Conservation (phyloP, 1,139 yeast species). For the Candida albicans region DNA sequence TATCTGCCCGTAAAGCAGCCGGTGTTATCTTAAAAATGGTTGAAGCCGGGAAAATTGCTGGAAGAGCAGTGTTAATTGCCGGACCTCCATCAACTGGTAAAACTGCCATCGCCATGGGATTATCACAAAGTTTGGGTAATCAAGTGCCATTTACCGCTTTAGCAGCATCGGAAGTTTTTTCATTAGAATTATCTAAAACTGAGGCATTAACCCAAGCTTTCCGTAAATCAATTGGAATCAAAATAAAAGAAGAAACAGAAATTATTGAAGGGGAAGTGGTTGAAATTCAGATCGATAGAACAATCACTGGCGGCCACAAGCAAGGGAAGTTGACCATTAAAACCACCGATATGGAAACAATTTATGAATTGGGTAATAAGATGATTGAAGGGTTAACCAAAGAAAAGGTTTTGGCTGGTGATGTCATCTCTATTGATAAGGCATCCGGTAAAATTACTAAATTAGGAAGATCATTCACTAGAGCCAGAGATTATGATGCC, state of each 20-base stretch:
- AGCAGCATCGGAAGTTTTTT: slow-evolving; percentile 91
- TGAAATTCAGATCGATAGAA: slow-evolving; percentile 95
- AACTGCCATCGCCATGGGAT: slow-evolving; percentile 98
- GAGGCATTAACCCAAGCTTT: slow-evolving; percentile 96
- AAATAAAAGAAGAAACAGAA: slow-evolving; percentile 95
- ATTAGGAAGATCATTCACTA: slow-evolving; percentile 90
- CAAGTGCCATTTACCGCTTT: slow-evolving; percentile 96
- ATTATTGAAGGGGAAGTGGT: slow-evolving; percentile 98
- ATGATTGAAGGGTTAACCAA: slow-evolving; percentile 96
- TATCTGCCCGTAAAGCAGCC: slow-evolving; percentile 92
- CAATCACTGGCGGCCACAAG: slow-evolving; percentile 95
- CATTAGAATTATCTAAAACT: slow-evolving; percentile 89
- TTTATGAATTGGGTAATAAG: slow-evolving; percentile 93
- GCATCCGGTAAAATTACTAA: slow-evolving; percentile 93
- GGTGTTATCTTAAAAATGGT: slow-evolving; percentile 93
- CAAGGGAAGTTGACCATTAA: slow-evolving; percentile 97
- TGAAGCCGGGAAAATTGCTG: slow-evolving; percentile 92
- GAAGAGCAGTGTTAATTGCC: slow-evolving; percentile 91
- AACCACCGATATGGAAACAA: slow-evolving; percentile 98
- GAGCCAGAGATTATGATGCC: slow-evolving; percentile 98
- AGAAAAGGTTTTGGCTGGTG: slow-evolving; percentile 97
- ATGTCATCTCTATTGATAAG: slow-evolving; percentile 92
- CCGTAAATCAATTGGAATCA: slow-evolving; percentile 91
- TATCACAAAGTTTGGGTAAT: slow-evolving; percentile 81
- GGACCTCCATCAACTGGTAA: slow-evolving; percentile 99